These are phyloP conservation scores for Bocquillonia castaneifolia DNA, from an alignment of 441 rosid species.

Conservation along the genomic window DNA sequence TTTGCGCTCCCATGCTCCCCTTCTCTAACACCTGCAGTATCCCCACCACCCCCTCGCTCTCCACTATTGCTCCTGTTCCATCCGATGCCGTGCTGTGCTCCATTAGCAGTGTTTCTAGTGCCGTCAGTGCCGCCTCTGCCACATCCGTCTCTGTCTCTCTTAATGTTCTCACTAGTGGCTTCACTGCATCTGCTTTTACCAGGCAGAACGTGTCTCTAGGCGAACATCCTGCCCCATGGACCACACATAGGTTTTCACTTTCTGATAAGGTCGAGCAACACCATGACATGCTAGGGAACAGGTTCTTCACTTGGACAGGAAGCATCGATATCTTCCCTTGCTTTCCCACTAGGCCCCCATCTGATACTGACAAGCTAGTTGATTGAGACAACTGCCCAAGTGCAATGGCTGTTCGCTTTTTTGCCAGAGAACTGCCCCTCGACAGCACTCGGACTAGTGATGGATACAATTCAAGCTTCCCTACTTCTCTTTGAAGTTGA, in stretches of 20 bases:
- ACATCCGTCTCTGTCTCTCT: conserved; percentile 39
- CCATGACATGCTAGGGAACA: conserved; percentile 31
- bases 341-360: conserved; percentile 15
- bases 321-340: conserved; percentile 19
- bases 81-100: conserved; percentile 31
- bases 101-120: conserved; percentile 46
- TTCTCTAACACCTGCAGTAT: conserved; percentile 46
- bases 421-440: conserved; percentile 41
- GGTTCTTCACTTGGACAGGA: conserved; percentile 19
- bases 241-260: conserved; percentile 25
- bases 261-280: conserved; percentile 38
- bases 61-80: conserved; percentile 41
- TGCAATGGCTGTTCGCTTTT: conserved; percentile 44
- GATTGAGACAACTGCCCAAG: conserved; percentile 47
- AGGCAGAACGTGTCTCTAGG: conserved; percentile 46
- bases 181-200: conserved; percentile 46
- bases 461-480: conserved; percentile 40
- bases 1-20: conserved; percentile 40
- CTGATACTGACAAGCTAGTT: conserved; percentile 25
- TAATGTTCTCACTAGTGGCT: conserved; percentile 40
- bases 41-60: conserved; percentile 39
- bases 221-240: conserved; percentile 48
- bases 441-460: conserved; percentile 42
- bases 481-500: conserved; percentile 42
- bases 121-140: conserved; percentile 48